Percentiles rank a stretch among this genome's conserved stretches.
Conservation (phyloP, 306 rosid genomes). For the Purshia tridentata region DNA sequence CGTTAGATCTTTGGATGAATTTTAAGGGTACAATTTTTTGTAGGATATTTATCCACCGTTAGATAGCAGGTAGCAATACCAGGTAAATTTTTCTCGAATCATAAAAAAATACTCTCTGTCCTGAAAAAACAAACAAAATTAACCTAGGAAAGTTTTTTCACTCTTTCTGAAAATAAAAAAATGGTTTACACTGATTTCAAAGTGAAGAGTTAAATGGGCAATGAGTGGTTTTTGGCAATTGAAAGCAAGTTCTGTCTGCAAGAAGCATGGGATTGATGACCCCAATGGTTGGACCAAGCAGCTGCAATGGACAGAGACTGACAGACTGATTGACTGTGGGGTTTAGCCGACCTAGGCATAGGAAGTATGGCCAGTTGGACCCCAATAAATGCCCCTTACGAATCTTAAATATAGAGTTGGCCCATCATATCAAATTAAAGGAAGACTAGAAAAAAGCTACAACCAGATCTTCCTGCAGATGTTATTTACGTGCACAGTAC, state of each 20-base stretch:
- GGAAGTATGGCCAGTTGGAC: neutral
- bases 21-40: no score
- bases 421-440: constrained; percentile 5
- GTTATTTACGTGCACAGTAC: no score
- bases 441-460: neutral
- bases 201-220: neutral
- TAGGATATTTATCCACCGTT: no score
- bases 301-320: neutral
- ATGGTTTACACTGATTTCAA: constrained; percentile 2
- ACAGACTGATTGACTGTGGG: neutral
- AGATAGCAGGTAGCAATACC: no score
- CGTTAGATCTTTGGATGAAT: no score
- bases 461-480: neutral
- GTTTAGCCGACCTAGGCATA: neutral
- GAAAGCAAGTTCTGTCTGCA: neutral
- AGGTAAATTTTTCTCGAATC: no score
- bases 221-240: neutral
- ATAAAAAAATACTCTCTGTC: no score
- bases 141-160: no score
- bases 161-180: neutral
- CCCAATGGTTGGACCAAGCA: no score
- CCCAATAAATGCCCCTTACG: constrained; percentile 6
- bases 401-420: neutral
- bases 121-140: no score
- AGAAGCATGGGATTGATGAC: no score